Evolutionary conservation across 805 yeast genomes (phyloP).

Genomic region (Pichia pseudocactophila): DNA sequence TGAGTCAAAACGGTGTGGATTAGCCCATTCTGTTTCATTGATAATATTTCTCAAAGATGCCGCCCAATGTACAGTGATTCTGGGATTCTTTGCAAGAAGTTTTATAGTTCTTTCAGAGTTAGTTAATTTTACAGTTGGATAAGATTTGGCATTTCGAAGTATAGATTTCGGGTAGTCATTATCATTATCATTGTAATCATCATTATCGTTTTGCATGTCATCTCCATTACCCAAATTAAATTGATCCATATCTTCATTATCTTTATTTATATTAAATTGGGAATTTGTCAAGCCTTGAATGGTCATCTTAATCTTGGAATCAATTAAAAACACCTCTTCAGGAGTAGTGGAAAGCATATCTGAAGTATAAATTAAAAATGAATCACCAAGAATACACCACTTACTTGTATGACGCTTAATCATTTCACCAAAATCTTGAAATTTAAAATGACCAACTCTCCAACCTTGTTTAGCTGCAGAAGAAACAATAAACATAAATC

Average conservation of each 20-base stretch:
- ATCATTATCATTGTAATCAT: constrained; percentile 32
- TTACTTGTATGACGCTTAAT: constrained; percentile 82
- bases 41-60: constrained; percentile 64
- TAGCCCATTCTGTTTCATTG: constrained; percentile 61
- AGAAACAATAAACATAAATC: constrained; percentile 69
- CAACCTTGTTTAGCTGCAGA: constrained; percentile 88
- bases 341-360: constrained; percentile 83
- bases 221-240: constrained; percentile 5
- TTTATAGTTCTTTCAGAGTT: constrained; percentile 74
- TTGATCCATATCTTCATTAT: constrained; percentile 15
- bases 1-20: constrained; percentile 67
- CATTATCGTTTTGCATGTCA: constrained; percentile 21
- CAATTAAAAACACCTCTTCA: constrained; percentile 86
- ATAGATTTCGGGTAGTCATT: constrained; percentile 25
- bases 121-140: constrained; percentile 52
- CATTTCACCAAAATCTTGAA: constrained; percentile 77
- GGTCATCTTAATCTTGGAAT: constrained; percentile 53
- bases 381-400: constrained; percentile 83
- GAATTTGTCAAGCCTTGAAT: constrained; percentile 30
- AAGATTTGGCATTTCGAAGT: constrained; percentile 34
- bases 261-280: constrained; percentile 8
- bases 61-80: constrained; percentile 65
- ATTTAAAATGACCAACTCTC: constrained; percentile 84
- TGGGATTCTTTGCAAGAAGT: constrained; percentile 57
- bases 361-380: constrained; percentile 78